phyloP scores from a whole-genome alignment of 257 asterid genomes.

The Henckelia pumila region DNA sequence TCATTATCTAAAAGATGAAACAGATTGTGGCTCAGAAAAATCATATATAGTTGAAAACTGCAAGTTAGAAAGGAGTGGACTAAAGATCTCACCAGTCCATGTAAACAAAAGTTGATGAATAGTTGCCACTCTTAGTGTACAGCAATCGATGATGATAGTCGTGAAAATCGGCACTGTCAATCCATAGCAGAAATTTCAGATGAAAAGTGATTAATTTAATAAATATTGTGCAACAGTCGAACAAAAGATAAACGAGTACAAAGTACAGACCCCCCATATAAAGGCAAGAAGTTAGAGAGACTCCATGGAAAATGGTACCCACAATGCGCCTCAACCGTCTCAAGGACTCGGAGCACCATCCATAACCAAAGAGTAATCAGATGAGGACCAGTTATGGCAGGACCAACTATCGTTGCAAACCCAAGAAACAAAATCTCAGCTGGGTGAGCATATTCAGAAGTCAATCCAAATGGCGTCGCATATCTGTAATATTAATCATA shows the following conservation, averaged over 20 bases:
- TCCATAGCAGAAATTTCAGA: conserved; percentile 28
- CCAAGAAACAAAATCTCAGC: conserved; percentile 97
- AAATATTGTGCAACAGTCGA: background rate
- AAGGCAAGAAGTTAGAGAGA: conserved; percentile 85
- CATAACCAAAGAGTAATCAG: conserved; percentile 89
- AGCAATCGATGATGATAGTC: conserved; percentile 97
- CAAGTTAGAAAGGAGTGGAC: conserved; percentile 13
- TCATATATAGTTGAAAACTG: background rate
- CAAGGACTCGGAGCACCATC: conserved; percentile 97
- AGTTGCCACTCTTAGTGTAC: conserved; percentile 95
- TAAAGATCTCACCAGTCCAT: conserved; percentile 81
- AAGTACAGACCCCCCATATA: conserved; percentile 93
- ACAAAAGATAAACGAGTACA: conserved; percentile 26
- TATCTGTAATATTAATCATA: conserved; percentile 50
- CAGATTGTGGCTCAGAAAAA: background rate
- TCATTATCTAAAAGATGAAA: background rate
- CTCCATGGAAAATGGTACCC: conserved; percentile 99
- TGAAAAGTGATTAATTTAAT: conserved; percentile 17
- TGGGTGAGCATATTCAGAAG: conserved; percentile 99
- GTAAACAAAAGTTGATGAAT: conserved; percentile 92
- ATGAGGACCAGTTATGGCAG: conserved; percentile 98
- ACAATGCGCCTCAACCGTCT: conserved; percentile 98
- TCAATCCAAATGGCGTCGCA: conserved; percentile 98
- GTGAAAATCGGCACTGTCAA: conserved; percentile 92
- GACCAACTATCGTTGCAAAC: conserved; percentile 93